Percentiles rank a stretch among this genome's conserved stretches.
Evolutionary conservation across 192 early-diverging fungal genomes (phyloP).

Genomic region (Entomortierella lignicola): DNA sequence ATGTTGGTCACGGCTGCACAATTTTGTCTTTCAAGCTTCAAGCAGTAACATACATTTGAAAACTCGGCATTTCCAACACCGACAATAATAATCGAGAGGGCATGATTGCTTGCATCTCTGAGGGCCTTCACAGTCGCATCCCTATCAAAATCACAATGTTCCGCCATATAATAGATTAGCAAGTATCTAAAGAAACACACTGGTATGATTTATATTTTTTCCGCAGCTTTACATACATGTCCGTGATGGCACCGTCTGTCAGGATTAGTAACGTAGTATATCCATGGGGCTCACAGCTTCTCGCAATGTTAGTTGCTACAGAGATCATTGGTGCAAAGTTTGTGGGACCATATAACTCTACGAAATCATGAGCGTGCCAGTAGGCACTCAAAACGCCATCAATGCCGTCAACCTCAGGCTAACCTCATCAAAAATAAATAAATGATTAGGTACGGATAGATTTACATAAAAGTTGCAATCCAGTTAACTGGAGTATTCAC

Average conservation of each 20-base stretch:
- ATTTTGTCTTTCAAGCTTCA: neutral
- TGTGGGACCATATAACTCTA: conserved; percentile 63
- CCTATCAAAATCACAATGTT: conserved; percentile 3
- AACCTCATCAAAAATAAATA: neutral
- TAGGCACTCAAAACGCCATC: conserved; percentile 62
- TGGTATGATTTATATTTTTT: no score
- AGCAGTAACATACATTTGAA: conserved; percentile 10
- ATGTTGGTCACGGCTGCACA: neutral
- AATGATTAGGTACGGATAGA: no score
- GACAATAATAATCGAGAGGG: conserved; percentile 67
- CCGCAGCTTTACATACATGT: conserved; percentile 15
- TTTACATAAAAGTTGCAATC: no score
- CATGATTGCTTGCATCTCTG: conserved; percentile 51
- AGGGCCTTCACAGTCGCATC: conserved; percentile 58
- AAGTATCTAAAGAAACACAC: neutral
- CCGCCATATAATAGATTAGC: neutral
- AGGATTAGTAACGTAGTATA: conserved; percentile 33
- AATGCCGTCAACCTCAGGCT: conserved; percentile 66
- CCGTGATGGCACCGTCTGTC: conserved; percentile 44
- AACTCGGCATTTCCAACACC: conserved; percentile 67
- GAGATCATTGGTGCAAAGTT: conserved; percentile 63
- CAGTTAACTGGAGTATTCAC: neutral
- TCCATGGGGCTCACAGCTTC: neutral
- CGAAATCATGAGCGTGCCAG: conserved; percentile 42
- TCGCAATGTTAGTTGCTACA: conserved; percentile 16